phyloP scores from a whole-genome alignment of 2,329 filamentous ascomycete species.

The Penicillium sp. region DNA sequence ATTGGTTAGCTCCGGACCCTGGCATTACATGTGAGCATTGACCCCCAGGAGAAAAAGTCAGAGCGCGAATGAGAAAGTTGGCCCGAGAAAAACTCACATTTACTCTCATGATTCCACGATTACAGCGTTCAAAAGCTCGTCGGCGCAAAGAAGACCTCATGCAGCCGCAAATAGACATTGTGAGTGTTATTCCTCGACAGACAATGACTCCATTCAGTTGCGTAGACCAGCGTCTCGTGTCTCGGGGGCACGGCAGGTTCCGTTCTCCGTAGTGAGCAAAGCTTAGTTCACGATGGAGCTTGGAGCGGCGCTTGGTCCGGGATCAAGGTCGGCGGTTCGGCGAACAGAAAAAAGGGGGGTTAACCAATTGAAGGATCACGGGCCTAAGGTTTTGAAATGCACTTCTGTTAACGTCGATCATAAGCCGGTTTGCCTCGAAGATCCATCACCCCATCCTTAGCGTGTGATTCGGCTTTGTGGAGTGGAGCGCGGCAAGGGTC shows the following conservation, averaged over 20 bases:
- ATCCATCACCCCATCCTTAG: slow-evolving; percentile 17
- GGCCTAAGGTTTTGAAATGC: slow-evolving; percentile 8
- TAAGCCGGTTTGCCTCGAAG: slow-evolving; percentile 7
- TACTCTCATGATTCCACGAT: too few relatives aligned
- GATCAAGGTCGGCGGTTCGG: background rate
- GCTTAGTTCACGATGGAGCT: background rate
- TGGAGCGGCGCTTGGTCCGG: background rate
- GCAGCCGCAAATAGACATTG: too few relatives aligned
- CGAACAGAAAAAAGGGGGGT: background rate
- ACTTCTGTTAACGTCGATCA: slow-evolving; percentile 10
- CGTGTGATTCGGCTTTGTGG: slow-evolving; percentile 20
- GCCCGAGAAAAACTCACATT: background rate
- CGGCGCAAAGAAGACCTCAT: too few relatives aligned
- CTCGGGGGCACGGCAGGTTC: background rate
- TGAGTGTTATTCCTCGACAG: background rate
- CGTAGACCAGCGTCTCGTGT: background rate
- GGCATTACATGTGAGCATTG: background rate
- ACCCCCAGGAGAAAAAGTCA: background rate
- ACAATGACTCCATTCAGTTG: background rate
- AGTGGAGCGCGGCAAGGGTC: slow-evolving; percentile 22
- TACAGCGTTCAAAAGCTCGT: background rate
- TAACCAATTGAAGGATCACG: background rate
- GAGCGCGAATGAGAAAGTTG: background rate
- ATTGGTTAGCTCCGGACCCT: background rate
- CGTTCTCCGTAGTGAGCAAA: background rate